Percentiles rank a stretch among this genome's conserved stretches.
Conservation (phyloP, 352 stramenopile genomes). For the Lagenidium sp. region DNA sequence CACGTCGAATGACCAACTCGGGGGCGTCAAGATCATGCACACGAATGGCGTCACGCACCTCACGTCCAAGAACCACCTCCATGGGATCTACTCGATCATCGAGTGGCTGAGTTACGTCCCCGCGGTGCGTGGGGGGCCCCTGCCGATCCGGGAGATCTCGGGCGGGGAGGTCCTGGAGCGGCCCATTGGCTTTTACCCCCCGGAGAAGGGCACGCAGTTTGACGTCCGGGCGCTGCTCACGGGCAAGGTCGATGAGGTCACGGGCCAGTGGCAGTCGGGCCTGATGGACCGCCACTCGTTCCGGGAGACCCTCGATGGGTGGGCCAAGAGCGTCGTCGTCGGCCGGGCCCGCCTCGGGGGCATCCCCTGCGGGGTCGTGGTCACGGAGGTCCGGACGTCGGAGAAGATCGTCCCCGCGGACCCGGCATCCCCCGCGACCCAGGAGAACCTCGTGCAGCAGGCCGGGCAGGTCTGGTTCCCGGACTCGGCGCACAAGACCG, state of each 20-base stretch:
- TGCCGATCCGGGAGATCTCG: conserved; percentile 82
- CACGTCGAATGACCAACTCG: conserved; percentile 99
- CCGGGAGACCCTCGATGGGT: conserved; percentile 96
- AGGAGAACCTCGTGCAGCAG: conserved; percentile 96
- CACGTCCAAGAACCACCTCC: conserved; percentile 94
- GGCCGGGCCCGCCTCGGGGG: conserved; percentile 96
- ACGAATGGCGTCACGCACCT: conserved; percentile 99
- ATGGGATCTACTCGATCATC: conserved; percentile 92
- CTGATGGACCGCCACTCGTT: conserved; percentile 99
- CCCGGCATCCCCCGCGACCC: conserved; percentile 93
- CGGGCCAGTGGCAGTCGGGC: conserved; percentile 84
- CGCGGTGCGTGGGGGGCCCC: conserved; percentile 71
- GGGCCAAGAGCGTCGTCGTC: conserved; percentile 99
- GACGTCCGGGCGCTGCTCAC: conserved; percentile 93
- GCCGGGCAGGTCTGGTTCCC: conserved; percentile 99
- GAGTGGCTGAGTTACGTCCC: conserved; percentile 99
- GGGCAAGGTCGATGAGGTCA: conserved; percentile 64
- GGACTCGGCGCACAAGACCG: conserved; percentile 99
- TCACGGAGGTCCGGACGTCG: conserved; percentile 97
- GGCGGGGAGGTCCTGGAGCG: conserved; percentile 84
- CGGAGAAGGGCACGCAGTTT: conserved; percentile 92
- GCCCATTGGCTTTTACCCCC: conserved; percentile 86
- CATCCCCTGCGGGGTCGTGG: conserved; percentile 98
- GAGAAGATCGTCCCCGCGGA: conserved; percentile 97
- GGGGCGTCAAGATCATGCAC: conserved; percentile 99